These are phyloP conservation scores for Ziziphus jujuba DNA, from an alignment of 306 rosid species.

Conservation along the genomic window DNA sequence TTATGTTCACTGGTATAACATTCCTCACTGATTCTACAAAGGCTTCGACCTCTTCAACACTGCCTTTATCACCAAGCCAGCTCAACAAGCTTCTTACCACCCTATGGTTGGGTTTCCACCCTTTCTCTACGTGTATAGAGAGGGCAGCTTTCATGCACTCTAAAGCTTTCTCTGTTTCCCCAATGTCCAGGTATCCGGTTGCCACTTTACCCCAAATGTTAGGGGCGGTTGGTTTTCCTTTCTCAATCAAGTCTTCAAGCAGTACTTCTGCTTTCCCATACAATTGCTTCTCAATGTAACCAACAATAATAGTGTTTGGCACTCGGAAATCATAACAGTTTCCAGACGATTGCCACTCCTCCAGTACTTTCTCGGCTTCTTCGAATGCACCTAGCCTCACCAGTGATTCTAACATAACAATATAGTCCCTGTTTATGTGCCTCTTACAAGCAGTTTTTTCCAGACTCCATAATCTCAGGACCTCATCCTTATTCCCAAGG, in stretches of 20 bases:
- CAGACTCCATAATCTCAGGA: slow-evolving; percentile 64
- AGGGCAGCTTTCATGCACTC: slow-evolving; percentile 57
- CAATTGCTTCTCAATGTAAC: slow-evolving; percentile 50
- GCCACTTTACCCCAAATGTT: slow-evolving; percentile 67
- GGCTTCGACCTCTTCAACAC: slow-evolving; percentile 54
- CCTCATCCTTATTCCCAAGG: slow-evolving; percentile 60
- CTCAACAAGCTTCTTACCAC: slow-evolving; percentile 35
- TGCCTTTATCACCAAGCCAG: slow-evolving; percentile 66
- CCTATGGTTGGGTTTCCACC: slow-evolving; percentile 56
- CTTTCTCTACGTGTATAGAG: slow-evolving; percentile 34
- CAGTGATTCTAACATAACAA: slow-evolving; percentile 54
- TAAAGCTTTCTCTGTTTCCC: slow-evolving; percentile 56
- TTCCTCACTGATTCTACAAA: slow-evolving; percentile 47
- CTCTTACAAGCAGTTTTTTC: slow-evolving; percentile 66
- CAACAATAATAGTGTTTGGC: slow-evolving; percentile 50
- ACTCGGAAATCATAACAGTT: slow-evolving; percentile 70
- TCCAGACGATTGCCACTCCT: slow-evolving; percentile 78
- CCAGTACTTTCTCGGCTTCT: slow-evolving; percentile 64
- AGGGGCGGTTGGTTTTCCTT: slow-evolving; percentile 54
- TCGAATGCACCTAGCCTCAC: slow-evolving; percentile 62
- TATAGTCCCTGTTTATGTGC: slow-evolving; percentile 72
- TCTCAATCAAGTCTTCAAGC: slow-evolving; percentile 51
- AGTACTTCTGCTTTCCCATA: slow-evolving; percentile 62
- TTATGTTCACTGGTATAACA: slow-evolving; percentile 36
- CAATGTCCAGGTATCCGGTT: slow-evolving; percentile 42